Percentiles rank a stretch among this genome's conserved stretches.
Conservation (phyloP, 208 protist genomes). For the Leishmania amazonensis region DNA sequence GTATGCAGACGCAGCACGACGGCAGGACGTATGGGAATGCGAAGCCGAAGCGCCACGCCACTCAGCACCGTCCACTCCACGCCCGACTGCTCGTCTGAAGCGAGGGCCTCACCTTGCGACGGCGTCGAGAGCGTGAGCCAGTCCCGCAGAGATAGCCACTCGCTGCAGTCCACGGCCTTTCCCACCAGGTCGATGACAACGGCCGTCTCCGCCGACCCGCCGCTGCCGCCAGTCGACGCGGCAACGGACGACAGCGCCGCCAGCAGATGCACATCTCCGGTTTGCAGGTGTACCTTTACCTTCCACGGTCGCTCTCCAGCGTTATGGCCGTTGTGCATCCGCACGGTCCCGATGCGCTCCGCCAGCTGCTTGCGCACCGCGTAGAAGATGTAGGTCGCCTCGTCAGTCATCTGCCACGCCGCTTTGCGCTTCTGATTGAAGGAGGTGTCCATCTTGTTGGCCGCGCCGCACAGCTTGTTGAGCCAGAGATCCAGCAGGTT, state of each 20-base stretch:
- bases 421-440: conserved; percentile 29
- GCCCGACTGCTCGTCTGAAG: neutral
- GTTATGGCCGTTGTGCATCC: neutral
- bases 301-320: neutral
- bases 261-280: conserved; percentile 2
- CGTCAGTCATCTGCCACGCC: conserved; percentile 29
- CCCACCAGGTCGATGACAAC: conserved; percentile 23
- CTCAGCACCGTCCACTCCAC: conserved; percentile 3
- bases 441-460: conserved; percentile 29
- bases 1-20: conserved; percentile 10
- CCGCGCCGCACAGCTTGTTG: conserved; percentile 37
- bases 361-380: conserved; percentile 20
- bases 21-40: conserved; percentile 7
- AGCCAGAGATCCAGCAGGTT: conserved; percentile 39
- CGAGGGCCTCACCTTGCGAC: neutral
- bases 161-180: neutral
- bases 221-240: neutral
- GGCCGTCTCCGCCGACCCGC: neutral
- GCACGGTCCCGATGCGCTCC: conserved; percentile 11
- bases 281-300: conserved; percentile 6
- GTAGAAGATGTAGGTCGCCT: conserved; percentile 32
- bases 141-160: conserved; percentile 4
- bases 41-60: conserved; percentile 4
- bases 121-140: conserved; percentile 7
- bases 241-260: neutral